These are phyloP conservation scores for Poronia punctata DNA, from an alignment of 495 filamentous ascomycete genomes.

Conservation along the genomic window DNA sequence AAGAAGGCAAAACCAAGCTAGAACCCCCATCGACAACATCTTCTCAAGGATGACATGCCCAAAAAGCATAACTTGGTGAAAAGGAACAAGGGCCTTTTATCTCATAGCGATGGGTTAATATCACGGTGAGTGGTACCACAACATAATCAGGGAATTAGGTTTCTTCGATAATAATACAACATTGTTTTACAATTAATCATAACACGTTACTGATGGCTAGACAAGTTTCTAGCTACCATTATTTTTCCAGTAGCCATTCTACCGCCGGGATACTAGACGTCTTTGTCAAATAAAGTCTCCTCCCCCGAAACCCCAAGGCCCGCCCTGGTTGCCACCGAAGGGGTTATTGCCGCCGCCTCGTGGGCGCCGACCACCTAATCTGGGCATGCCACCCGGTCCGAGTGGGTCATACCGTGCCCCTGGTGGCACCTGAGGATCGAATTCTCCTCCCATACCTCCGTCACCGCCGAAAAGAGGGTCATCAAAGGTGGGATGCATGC, in stretches of 20 bases:
- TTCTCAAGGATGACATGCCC: background rate
- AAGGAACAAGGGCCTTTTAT: too few relatives aligned
- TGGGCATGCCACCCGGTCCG: constrained; percentile 57
- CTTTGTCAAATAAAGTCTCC: constrained; percentile 37
- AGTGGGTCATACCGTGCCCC: constrained; percentile 70
- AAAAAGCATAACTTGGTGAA: too few relatives aligned
- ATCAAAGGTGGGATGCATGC: constrained; percentile 95
- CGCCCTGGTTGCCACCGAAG: constrained; percentile 22
- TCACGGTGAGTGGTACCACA: too few relatives aligned
- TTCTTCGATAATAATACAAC: constrained; percentile 5
- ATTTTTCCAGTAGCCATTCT: too few relatives aligned
- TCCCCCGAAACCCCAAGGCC: constrained; percentile 28
- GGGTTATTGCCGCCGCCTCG: constrained; percentile 24
- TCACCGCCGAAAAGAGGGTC: constrained; percentile 77
- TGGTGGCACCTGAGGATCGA: constrained; percentile 50
- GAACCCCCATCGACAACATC: constrained; percentile 1
- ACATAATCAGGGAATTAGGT: too few relatives aligned
- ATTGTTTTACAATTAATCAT: constrained; percentile 2
- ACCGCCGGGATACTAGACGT: too few relatives aligned
- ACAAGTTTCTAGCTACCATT: background rate
- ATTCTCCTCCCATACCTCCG: constrained; percentile 37
- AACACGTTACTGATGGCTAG: background rate
- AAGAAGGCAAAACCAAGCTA: constrained; percentile 42
- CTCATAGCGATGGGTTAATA: too few relatives aligned
- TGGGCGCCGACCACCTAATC: constrained; percentile 30